Evolutionary conservation across 805 yeast species (phyloP), one percentile per base, ranked within the genome.

Genomic region (Wickerhamomyces alni): DNA sequence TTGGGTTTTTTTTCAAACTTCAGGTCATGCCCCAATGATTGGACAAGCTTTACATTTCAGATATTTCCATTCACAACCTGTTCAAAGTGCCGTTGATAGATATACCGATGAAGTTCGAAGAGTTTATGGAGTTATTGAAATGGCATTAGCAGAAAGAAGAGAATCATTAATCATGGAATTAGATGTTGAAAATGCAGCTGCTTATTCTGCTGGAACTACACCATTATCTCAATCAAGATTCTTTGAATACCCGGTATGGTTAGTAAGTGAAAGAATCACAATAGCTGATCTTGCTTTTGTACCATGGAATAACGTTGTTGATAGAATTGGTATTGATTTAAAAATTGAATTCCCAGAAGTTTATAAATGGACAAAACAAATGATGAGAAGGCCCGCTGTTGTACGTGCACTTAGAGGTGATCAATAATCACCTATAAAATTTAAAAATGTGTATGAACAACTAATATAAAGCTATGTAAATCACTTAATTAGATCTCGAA

Each of bases 11-110:
- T 89, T 89, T 69, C 98, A 89, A 64, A 87, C 96, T 3, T 83
- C 94, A 5, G 97, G 98, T 7, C 97, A 88, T 59, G 95, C 97
- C 0, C 96, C 97, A n/a, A 89, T 89, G 95, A 85, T 89, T 52
- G 97, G 97, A 16, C 97, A 89, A 63, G 96, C 97, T 8, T 71
- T 91, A 51, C 97, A 91, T 66, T 91, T 89, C 67, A 74, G 89
- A 55, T 87, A 86, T 59, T 87, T 89, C 70, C 96, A 89, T 59
- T 75, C 89, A 7, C 82, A 82, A 44, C 80, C 80, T 39, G 87
- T 89, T 3, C 87, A 91, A 16, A 76, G 87, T 42, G 96, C 97
- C 0, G 86, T 89, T 17, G 95, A 87, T 51, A 69, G 96, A 55
- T 89, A 88, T 58, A 81, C 86, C 1, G 95, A 85, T 52, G 98